Percentiles rank a stretch among this genome's conserved stretches.
Evolutionary conservation across 371 early-diverging fungal species (phyloP).

Genomic region (Mortierella sp.): DNA sequence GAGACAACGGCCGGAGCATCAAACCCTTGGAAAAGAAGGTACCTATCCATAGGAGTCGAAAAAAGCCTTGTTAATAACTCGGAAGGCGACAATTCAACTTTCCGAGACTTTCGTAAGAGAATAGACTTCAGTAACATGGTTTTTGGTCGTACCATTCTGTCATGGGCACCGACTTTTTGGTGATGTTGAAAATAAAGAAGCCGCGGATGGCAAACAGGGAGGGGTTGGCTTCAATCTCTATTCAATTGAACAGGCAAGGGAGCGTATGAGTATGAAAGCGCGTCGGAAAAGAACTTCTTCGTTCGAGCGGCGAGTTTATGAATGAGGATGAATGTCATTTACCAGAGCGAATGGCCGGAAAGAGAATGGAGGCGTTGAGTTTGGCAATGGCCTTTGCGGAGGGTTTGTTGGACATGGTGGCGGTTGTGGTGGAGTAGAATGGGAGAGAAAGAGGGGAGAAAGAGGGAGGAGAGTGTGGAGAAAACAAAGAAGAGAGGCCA

Average conservation of each 20-base stretch:
- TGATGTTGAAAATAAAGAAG: slow-evolving; percentile 51
- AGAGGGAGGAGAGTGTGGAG: background rate
- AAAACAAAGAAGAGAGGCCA: background rate
- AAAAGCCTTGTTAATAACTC: background rate
- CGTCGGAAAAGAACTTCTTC: background rate
- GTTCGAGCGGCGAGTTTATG: background rate
- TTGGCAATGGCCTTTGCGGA: slow-evolving; percentile 49
- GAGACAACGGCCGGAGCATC: slow-evolving; percentile 47
- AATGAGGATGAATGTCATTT: background rate
- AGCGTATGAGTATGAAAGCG: background rate
- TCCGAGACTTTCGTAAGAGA: background rate
- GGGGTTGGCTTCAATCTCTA: slow-evolving; percentile 45
- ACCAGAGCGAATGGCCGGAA: slow-evolving; percentile 53
- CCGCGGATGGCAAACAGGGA: slow-evolving; percentile 52
- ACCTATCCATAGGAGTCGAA: slow-evolving; percentile 17
- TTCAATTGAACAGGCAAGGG: background rate
- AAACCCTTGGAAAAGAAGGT: slow-evolving; percentile 47
- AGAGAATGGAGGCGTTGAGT: slow-evolving; percentile 55
- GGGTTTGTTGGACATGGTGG: slow-evolving; percentile 40
- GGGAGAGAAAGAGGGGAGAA: background rate
- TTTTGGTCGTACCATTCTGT: slow-evolving; percentile 35
- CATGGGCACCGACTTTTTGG: slow-evolving; percentile 36
- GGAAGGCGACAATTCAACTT: background rate
- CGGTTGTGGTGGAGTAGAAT: background rate
- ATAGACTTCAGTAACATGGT: background rate